Percentiles rank a stretch among this genome's conserved stretches.
phyloP scores from a whole-genome alignment of 768 basidiomycete species.

The Mrakia gelida region DNA sequence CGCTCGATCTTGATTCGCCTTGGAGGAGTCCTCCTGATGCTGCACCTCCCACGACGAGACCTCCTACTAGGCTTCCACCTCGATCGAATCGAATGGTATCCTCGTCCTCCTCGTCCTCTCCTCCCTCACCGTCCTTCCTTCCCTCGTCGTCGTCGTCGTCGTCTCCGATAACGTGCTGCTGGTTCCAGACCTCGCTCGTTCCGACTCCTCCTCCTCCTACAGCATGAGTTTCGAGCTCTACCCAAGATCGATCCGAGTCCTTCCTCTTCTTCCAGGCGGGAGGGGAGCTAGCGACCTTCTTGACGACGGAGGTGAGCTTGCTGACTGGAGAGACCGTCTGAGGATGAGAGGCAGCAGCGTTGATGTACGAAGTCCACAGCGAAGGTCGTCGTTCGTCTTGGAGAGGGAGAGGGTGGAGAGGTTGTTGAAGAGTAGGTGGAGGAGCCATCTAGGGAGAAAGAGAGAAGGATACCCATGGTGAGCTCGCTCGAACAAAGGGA shows the following conservation, averaged over 20 bases:
- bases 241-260: background rate
- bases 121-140: background rate
- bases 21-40: background rate
- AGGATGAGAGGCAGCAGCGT: background rate
- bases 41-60: background rate
- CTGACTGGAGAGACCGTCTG: background rate
- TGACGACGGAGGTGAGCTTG: background rate
- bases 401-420: background rate
- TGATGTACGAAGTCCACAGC: background rate
- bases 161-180: background rate
- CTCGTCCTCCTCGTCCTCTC: background rate
- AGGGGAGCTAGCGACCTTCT: background rate
- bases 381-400: background rate
- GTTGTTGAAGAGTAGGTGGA: background rate
- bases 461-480: too few relatives aligned
- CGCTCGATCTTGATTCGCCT: background rate
- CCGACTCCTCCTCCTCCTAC: background rate
- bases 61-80: background rate
- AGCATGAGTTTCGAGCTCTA: background rate
- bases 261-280: background rate
- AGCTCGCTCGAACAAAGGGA: background rate
- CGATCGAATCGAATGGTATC: background rate
- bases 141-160: background rate
- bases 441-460: background rate
- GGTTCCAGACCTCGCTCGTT: background rate